Percentiles rank a stretch among this genome's conserved stretches.
These are phyloP conservation scores for Lactifluus piperatus DNA, from an alignment of 768 basidiomycete genomes.

Conservation along the genomic window DNA sequence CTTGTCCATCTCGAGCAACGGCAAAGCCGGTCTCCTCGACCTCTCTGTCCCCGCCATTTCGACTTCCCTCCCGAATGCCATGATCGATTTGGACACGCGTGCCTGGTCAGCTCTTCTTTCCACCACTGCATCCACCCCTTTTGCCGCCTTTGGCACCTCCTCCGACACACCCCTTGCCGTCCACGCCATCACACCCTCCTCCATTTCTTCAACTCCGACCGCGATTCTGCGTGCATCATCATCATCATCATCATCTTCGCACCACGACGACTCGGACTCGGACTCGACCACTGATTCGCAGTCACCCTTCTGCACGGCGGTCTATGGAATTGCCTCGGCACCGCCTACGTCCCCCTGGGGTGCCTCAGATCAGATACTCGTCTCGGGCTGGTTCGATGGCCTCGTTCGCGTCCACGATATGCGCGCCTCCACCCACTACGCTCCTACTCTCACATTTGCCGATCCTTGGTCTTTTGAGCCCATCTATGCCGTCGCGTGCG, in stretches of 20 bases:
- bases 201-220: constrained; percentile 39
- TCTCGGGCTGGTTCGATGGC: constrained; percentile 82
- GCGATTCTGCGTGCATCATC: constrained; percentile 37
- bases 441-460: constrained; percentile 52
- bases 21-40: constrained; percentile 36
- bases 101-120: constrained; percentile 60
- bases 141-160: constrained; percentile 60
- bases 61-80: constrained; percentile 18
- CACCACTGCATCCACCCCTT: constrained; percentile 42
- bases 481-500: constrained; percentile 67
- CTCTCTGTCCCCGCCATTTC: constrained; percentile 13
- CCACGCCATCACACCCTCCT: constrained; percentile 41
- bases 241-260: not conserved
- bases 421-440: constrained; percentile 36
- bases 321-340: constrained; percentile 60
- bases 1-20: constrained; percentile 51
- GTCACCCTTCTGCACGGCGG: no score
- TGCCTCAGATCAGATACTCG: constrained; percentile 56
- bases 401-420: constrained; percentile 67
- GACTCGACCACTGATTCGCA: no score
- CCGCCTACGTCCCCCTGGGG: constrained; percentile 62
- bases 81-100: constrained; percentile 40
- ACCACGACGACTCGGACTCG: constrained; percentile 19
- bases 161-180: constrained; percentile 51
- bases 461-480: constrained; percentile 68